These are phyloP conservation scores for Alternaria incomplexa DNA, from an alignment of 2,329 filamentous ascomycete genomes.

Conservation along the genomic window DNA sequence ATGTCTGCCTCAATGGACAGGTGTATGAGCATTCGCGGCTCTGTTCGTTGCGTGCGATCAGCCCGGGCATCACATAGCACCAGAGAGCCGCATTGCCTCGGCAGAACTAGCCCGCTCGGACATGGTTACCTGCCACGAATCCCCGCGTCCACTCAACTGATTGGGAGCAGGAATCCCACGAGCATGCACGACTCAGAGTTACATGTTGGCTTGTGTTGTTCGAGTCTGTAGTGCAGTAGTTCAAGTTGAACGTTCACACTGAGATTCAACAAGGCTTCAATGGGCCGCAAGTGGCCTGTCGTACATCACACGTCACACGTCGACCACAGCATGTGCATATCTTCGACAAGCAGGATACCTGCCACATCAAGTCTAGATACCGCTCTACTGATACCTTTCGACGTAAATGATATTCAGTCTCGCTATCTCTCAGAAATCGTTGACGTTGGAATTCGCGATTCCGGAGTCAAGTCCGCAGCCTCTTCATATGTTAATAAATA, in stretches of 20 bases:
- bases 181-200: background rate
- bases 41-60: constrained; percentile 22
- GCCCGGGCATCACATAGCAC: background rate
- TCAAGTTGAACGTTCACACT: background rate
- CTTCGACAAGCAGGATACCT: background rate
- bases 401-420: background rate
- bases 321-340: background rate
- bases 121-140: background rate
- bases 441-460: background rate
- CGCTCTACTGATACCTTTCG: background rate
- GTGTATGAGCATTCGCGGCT: constrained; percentile 12
- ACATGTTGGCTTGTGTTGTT: background rate
- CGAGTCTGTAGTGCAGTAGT: background rate
- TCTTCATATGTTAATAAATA: constrained; percentile 4
- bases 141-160: constrained; percentile 4
- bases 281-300: background rate
- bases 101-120: constrained; percentile 17
- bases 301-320: background rate
- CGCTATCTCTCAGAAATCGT: background rate
- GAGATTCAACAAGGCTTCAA: background rate
- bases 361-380: background rate
- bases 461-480: background rate
- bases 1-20: constrained; percentile 16
- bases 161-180: background rate
- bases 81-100: constrained; percentile 27